phyloP scores from a whole-genome alignment of 2,329 filamentous ascomycete genomes.

The Malbranchea cinnamomea region DNA sequence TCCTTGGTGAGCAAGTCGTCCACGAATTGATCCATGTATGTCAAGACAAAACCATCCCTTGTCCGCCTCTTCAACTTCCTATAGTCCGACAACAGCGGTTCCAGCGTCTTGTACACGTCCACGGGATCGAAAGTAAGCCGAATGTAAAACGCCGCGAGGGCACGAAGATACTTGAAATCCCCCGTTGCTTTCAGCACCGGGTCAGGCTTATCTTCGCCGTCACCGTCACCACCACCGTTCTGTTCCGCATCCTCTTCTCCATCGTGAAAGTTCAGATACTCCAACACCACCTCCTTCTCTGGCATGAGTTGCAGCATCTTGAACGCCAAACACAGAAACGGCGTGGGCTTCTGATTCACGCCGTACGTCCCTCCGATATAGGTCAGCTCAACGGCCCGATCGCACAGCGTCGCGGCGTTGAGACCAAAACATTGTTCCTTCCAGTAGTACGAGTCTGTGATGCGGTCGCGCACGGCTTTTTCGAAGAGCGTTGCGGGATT shows the following conservation, averaged over 20 bases:
- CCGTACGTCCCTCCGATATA: conserved; percentile 85
- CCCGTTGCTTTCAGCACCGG: conserved; percentile 21
- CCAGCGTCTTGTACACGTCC: conserved; percentile 64
- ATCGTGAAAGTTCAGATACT: conserved; percentile 64
- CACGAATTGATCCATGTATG: conserved; percentile 80
- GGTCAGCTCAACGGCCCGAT: conserved; percentile 71
- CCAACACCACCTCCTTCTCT: conserved; percentile 58
- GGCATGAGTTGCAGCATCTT: conserved; percentile 85
- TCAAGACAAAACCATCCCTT: conserved; percentile 59
- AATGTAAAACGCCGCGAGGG: conserved; percentile 85
- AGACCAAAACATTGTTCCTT: conserved; percentile 97
- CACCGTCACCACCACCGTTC: conserved; percentile 10
- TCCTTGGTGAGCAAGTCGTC: conserved; percentile 84
- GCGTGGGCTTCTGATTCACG: conserved; percentile 64
- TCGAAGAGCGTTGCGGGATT: conserved; percentile 95
- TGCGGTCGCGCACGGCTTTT: conserved; percentile 87
- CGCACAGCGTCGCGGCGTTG: conserved; percentile 66
- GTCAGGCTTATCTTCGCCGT: conserved; percentile 10
- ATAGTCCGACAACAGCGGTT: conserved; percentile 68
- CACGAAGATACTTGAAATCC: conserved; percentile 64
- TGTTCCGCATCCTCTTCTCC: conserved; percentile 42
- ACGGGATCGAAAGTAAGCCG: conserved; percentile 69
- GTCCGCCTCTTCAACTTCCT: conserved; percentile 69
- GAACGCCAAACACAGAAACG: conserved; percentile 87
- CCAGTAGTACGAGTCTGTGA: conserved; percentile 92